Percentiles rank a stretch among this genome's conserved stretches.
phyloP scores from a whole-genome alignment of 1,284 basidiomycete species.

The Trametes versicolor region DNA sequence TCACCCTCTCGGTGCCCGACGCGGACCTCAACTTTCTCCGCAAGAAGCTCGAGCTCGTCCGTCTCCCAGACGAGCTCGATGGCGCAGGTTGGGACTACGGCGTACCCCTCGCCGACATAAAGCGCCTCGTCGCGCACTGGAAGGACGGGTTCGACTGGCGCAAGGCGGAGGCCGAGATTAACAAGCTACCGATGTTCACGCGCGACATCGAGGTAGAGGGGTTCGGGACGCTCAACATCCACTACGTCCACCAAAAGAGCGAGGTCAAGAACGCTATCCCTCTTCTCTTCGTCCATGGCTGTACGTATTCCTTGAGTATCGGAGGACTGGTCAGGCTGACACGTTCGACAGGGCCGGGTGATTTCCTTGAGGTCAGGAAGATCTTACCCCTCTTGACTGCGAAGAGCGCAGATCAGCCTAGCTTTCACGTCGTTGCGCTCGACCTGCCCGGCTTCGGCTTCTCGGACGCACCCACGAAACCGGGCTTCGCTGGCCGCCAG shows the following conservation, averaged over 20 bases:
- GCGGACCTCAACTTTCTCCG: conserved; percentile 30
- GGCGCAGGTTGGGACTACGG: conserved; percentile 51
- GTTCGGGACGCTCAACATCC: conserved; percentile 51
- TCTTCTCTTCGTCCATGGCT: conserved; percentile 57
- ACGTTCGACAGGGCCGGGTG: conserved; percentile 63
- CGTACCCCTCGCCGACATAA: conserved; percentile 50
- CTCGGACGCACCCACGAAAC: conserved; percentile 54
- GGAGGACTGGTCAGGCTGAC: too few species aligned
- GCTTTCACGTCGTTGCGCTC: conserved; percentile 65
- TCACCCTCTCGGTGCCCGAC: conserved; percentile 32
- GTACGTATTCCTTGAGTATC: too few species aligned
- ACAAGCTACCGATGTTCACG: conserved; percentile 56
- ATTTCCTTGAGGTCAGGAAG: conserved; percentile 64
- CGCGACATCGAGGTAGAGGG: conserved; percentile 49
- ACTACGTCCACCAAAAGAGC: conserved; percentile 55
- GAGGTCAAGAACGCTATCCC: conserved; percentile 50
- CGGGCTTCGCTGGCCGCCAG: conserved; percentile 46
- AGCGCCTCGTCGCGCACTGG: conserved; percentile 52
- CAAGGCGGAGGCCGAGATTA: conserved; percentile 49
- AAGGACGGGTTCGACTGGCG: conserved; percentile 55
- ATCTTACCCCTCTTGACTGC: conserved; percentile 59
- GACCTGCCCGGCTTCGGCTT: conserved; percentile 66
- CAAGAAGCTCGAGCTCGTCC: conserved; percentile 34
- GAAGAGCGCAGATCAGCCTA: conserved; percentile 54
- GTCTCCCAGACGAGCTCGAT: conserved; percentile 55